Evolutionary conservation across 192 early-diverging fungal species (phyloP).

Genomic region (Backusella westeae): DNA sequence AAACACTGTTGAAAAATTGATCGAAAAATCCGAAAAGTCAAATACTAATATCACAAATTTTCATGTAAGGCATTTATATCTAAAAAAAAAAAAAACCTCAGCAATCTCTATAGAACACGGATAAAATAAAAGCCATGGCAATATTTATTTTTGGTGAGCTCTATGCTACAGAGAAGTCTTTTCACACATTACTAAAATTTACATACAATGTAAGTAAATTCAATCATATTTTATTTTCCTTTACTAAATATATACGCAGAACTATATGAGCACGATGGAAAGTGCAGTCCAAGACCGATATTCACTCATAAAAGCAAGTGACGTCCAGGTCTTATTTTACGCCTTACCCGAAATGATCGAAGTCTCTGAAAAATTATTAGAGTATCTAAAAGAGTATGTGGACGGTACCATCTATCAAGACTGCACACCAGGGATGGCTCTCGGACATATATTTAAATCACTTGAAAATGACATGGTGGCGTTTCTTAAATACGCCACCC

Average conservation of each 20-base stretch:
- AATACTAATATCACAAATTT: background rate
- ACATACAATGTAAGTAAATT: constrained; percentile 39
- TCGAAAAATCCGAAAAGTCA: background rate
- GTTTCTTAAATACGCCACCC: constrained; percentile 36
- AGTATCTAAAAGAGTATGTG: background rate
- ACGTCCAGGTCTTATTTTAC: constrained; percentile 35
- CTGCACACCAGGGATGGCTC: background rate
- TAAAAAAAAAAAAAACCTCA: constrained; percentile 3
- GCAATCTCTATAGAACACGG: background rate
- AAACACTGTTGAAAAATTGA: background rate
- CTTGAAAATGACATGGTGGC: constrained; percentile 26
- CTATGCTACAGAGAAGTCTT: constrained; percentile 29
- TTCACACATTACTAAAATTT: constrained; percentile 34
- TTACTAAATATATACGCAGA: constrained; percentile 11
- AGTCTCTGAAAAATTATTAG: constrained; percentile 27
- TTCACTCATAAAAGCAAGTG: constrained; percentile 33
- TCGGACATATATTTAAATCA: constrained; percentile 29
- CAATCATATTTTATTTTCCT: background rate
- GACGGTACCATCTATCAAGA: background rate
- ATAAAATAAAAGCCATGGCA: constrained; percentile 2
- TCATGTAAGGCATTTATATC: background rate
- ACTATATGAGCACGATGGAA: constrained; percentile 37
- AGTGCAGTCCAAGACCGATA: constrained; percentile 18
- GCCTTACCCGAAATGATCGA: constrained; percentile 33
- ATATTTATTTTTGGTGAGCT: constrained; percentile 32